phyloP scores from a whole-genome alignment of 2,329 filamentous ascomycete species.

The Aspergillus unguis region DNA sequence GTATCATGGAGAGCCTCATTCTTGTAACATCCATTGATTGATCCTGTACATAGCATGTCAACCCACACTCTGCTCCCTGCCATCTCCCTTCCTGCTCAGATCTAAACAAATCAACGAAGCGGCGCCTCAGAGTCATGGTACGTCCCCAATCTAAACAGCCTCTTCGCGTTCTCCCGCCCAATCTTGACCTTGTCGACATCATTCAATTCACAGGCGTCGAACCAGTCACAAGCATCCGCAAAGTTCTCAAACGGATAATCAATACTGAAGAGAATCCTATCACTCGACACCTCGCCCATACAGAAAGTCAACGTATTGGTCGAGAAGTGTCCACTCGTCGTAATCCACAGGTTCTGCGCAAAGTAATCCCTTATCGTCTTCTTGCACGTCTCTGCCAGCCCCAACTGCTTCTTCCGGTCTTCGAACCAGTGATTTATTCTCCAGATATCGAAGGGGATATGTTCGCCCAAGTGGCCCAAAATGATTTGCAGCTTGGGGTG shows the following conservation, averaged over 20 bases:
- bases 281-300: conserved; percentile 38
- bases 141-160: conserved; percentile 36
- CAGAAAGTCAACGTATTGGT: conserved; percentile 40
- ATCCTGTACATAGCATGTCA: not conserved
- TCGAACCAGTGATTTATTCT: conserved; percentile 45
- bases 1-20: no score
- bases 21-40: not conserved
- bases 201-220: conserved; percentile 41
- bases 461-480: conserved; percentile 49
- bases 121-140: conserved; percentile 34
- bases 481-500: conserved; percentile 48
- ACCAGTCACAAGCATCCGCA: conserved; percentile 44
- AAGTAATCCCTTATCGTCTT: conserved; percentile 47
- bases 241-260: conserved; percentile 44
- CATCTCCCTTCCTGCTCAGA: not conserved
- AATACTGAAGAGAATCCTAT: conserved; percentile 42
- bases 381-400: conserved; percentile 39
- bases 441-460: conserved; percentile 52
- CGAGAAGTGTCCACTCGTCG: conserved; percentile 42
- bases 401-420: conserved; percentile 37
- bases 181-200: conserved; percentile 40
- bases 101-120: not conserved
- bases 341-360: conserved; percentile 42
- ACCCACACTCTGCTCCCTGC: not conserved
- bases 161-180: conserved; percentile 48